These are phyloP conservation scores for Pythium sp. DNA, from an alignment of 352 stramenopile species.

Conservation along the genomic window DNA sequence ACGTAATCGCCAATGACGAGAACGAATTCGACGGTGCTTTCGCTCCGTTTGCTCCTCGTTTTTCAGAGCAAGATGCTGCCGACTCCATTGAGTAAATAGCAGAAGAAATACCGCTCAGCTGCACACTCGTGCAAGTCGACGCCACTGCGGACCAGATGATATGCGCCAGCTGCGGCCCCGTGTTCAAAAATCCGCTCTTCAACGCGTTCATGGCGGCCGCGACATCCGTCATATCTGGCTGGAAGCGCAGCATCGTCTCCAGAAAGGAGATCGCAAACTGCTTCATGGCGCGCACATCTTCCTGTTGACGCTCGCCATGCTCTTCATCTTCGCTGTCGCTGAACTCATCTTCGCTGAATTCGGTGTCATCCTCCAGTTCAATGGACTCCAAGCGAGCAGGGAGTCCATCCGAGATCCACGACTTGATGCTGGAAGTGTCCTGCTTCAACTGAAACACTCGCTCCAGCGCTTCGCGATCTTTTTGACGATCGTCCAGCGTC, in stretches of 20 bases:
- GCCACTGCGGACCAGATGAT: constrained; percentile 75
- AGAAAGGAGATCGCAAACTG: constrained; percentile 71
- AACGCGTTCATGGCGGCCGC: constrained; percentile 48
- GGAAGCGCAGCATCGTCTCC: constrained; percentile 64
- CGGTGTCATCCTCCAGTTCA: constrained; percentile 31
- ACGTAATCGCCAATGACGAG: constrained; percentile 68
- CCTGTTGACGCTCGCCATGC: constrained; percentile 18
- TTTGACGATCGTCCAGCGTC: constrained; percentile 53
- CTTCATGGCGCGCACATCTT: constrained; percentile 70
- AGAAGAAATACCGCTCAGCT: constrained; percentile 69
- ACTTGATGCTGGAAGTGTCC: constrained; percentile 59
- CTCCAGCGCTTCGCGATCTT: constrained; percentile 65
- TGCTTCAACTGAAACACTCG: constrained; percentile 72
- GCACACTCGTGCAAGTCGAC: constrained; percentile 58
- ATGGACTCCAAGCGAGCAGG: constrained; percentile 41
- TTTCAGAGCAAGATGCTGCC: constrained; percentile 17
- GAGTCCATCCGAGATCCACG: constrained; percentile 55
- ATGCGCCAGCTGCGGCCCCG: constrained; percentile 62
- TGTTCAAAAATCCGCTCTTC: constrained; percentile 74
- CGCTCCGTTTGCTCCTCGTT: constrained; percentile 10
- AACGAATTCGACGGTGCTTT: constrained; percentile 33
- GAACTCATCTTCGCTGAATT: constrained; percentile 18
- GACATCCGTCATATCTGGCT: constrained; percentile 56
- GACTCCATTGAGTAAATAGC: constrained; percentile 56
- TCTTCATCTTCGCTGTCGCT: constrained; percentile 29